These are phyloP conservation scores for Pulveroboletus sp. DNA, from an alignment of 768 basidiomycete genomes.

Conservation along the genomic window DNA sequence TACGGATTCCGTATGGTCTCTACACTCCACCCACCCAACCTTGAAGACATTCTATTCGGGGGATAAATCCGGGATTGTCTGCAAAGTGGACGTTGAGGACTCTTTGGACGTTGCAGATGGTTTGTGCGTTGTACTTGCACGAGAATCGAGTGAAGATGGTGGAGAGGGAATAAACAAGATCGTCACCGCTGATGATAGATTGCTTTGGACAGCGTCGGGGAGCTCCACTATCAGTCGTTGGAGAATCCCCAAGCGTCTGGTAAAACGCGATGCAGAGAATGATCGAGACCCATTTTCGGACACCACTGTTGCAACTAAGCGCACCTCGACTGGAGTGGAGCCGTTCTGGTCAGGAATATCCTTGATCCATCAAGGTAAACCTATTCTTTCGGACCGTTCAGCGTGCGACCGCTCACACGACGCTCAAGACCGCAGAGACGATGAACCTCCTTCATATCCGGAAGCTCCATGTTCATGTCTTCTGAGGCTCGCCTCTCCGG, in stretches of 20 bases:
- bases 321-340: conserved; percentile 15
- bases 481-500: conserved; percentile 62
- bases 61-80: conserved; percentile 85
- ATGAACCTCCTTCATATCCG: conserved; percentile 37
- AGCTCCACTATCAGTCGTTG: conserved; percentile 79
- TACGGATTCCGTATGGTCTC: conserved; percentile 90
- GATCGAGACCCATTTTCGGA: conserved; percentile 13
- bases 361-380: conserved; percentile 20
- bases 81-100: conserved; percentile 85
- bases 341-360: conserved; percentile 10
- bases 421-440: conserved; percentile 18
- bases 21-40: conserved; percentile 82
- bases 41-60: conserved; percentile 92
- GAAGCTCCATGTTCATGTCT: conserved; percentile 70
- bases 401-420: conserved; percentile 7
- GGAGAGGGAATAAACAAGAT: conserved; percentile 78
- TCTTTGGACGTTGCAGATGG: conserved; percentile 80
- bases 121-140: conserved; percentile 81
- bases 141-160: conserved; percentile 45
- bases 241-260: conserved; percentile 53
- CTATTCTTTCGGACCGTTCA: neutral
- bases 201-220: conserved; percentile 88
- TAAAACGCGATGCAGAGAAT: conserved; percentile 12
- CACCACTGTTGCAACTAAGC: conserved; percentile 7
- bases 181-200: conserved; percentile 73